A percentile compares a stretch with the other conserved stretches of the same genome.
Conservation (phyloP, 176 grass and related monocot genomes). For the Tuctoria greenei region DNA sequence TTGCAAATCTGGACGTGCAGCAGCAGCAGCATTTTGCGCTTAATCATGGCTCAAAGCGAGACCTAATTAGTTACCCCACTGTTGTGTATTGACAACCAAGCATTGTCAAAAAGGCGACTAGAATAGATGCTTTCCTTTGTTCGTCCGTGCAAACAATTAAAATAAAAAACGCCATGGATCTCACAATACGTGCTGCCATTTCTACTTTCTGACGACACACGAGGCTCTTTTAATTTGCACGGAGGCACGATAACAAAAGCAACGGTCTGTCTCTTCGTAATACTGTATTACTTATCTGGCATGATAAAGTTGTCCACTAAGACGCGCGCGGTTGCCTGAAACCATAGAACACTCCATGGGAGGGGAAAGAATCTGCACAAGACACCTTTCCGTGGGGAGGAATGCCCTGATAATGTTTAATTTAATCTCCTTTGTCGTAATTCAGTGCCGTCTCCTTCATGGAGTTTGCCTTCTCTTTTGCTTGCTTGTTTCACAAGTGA, state of each 20-base stretch:
- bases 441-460: conserved; percentile 25
- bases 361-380: conserved; percentile 42
- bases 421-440: neutral
- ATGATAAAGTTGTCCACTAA: conserved; percentile 21
- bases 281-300: no score
- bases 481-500: conserved; percentile 16
- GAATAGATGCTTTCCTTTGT: conserved; percentile 48
- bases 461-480: conserved; percentile 20
- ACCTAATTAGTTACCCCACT: neutral
- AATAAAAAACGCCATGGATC: conserved; percentile 1
- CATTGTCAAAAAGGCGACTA: conserved; percentile 21
- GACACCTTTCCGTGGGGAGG: neutral
- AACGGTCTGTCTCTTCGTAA: neutral
- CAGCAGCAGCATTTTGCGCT: neutral
- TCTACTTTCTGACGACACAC: conserved; percentile 39
- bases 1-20: conserved; percentile 16
- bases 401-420: neutral
- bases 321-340: conserved; percentile 14
- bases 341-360: conserved; percentile 9
- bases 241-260: conserved; percentile 22
- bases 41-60: conserved; percentile 21
- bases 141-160: conserved; percentile 32
- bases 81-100: conserved; percentile 21
- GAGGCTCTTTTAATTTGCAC: conserved; percentile 13
- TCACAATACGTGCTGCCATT: neutral